phyloP scores from a whole-genome alignment of 2,329 filamentous ascomycete genomes.

The Diaporthe australafricana region DNA sequence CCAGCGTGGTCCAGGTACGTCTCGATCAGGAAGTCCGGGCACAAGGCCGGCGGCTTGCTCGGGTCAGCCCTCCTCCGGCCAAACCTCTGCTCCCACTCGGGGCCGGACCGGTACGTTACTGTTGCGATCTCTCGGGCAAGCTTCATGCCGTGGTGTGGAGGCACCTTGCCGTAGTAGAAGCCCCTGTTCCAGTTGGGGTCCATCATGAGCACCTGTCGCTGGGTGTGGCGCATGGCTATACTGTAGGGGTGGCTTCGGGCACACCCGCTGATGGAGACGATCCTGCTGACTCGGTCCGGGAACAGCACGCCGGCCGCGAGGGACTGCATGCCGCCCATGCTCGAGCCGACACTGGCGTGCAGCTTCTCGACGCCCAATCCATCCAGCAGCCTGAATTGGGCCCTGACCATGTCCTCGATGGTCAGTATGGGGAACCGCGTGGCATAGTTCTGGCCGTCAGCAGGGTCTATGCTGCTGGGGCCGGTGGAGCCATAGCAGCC shows the following conservation, averaged over 20 bases:
- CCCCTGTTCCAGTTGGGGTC: constrained; percentile 97
- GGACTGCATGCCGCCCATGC: constrained; percentile 99
- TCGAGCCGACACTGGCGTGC: constrained; percentile 92
- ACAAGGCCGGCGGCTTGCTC: constrained; percentile 89
- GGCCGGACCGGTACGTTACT: constrained; percentile 94
- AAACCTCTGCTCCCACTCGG: constrained; percentile 97
- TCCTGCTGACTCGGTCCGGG: constrained; percentile 81
- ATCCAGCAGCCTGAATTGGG: constrained; percentile 91
- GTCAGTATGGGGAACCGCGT: constrained; percentile 96
- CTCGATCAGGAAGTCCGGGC: constrained; percentile 96
- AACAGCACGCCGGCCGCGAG: constrained; percentile 88
- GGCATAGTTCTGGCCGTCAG: constrained; percentile 88
- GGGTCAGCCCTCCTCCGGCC: constrained; percentile 88
- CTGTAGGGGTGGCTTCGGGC: constrained; percentile 96
- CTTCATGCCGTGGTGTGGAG: constrained; percentile 97
- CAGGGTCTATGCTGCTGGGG: constrained; percentile 87
- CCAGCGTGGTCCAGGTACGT: constrained; percentile 98
- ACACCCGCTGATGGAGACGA: constrained; percentile 93
- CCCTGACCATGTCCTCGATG: constrained; percentile 96
- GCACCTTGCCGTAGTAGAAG: constrained; percentile 90
- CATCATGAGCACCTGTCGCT: constrained; percentile 98
- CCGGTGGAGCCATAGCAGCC: constrained; percentile 97
- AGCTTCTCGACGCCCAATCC: constrained; percentile 79
- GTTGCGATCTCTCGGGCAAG: constrained; percentile 97
- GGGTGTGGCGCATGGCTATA: constrained; percentile 98